phyloP scores from a whole-genome alignment of 352 stramenopile genomes.

The Pythium vanterpoolii region DNA sequence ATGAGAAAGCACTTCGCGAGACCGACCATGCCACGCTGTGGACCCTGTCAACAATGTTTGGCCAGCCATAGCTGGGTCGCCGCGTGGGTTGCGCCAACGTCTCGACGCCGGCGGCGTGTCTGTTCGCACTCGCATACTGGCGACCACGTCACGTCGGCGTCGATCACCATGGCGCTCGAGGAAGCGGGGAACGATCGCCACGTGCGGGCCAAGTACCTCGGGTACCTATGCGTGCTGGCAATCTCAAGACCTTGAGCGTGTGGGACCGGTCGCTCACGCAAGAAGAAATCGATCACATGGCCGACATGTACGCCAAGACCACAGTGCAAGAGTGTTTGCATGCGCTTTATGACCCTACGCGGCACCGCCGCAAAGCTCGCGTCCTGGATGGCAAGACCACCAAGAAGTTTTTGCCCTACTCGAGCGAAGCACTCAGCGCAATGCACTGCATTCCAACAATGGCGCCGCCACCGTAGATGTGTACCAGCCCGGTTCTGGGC shows the following conservation, averaged over 20 bases:
- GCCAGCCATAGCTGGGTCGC: background rate
- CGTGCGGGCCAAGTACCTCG: conserved; percentile 6
- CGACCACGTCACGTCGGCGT: background rate
- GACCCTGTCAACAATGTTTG: background rate
- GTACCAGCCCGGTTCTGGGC: background rate
- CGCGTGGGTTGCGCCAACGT: background rate
- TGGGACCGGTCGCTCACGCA: background rate
- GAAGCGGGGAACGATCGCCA: background rate
- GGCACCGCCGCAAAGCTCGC: background rate
- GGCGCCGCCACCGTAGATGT: background rate
- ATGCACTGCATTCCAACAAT: background rate
- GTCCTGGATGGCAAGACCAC: conserved; percentile 1
- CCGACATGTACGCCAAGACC: background rate
- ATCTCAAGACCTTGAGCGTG: background rate
- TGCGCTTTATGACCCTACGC: background rate
- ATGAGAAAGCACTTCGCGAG: background rate
- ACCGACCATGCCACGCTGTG: background rate
- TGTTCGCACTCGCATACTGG: background rate
- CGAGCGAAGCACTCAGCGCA: background rate
- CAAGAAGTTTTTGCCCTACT: background rate
- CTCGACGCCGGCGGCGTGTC: background rate
- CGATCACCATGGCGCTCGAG: background rate
- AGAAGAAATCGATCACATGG: background rate
- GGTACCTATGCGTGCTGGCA: background rate
- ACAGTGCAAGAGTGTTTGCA: background rate